These are phyloP conservation scores for Loxodes magnus DNA, from an alignment of 73 alveolate species.

Conservation along the genomic window DNA sequence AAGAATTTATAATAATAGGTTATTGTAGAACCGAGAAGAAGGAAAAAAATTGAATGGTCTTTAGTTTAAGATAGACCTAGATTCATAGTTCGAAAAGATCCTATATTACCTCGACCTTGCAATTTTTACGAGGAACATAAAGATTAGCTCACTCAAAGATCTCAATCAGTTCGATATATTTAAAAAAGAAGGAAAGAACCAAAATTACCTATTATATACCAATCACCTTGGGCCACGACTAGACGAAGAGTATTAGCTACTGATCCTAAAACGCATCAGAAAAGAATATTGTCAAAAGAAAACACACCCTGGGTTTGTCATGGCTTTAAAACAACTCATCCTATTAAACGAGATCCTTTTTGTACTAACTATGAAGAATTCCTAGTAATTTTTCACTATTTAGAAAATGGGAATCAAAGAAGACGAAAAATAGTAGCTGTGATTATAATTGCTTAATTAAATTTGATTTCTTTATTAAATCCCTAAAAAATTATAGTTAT, in stretches of 20 bases:
- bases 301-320: slow-evolving; percentile 10
- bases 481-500: too few relatives aligned
- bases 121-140: slow-evolving; percentile 14
- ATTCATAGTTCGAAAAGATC: slow-evolving; percentile 6
- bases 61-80: slow-evolving; percentile 2
- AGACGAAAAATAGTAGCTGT: too few relatives aligned
- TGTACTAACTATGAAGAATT: slow-evolving; percentile 12
- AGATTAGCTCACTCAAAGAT: not conserved
- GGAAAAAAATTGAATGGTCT: too few relatives aligned
- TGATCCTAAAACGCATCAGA: not conserved
- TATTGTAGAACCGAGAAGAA: too few relatives aligned
- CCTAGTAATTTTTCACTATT: too few relatives aligned
- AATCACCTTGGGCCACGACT: not conserved
- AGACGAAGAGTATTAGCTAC: not conserved
- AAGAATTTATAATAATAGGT: too few relatives aligned
- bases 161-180: too few relatives aligned
- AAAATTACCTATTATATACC: not conserved
- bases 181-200: not conserved
- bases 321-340: not conserved
- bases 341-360: not conserved
- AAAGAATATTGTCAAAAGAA: slow-evolving; percentile 6
- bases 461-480: too few relatives aligned
- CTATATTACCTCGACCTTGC: slow-evolving; percentile 10
- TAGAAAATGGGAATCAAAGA: too few relatives aligned
- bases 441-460: too few relatives aligned